A percentile compares a stretch with the other conserved stretches of the same genome.
phyloP scores from a whole-genome alignment of 208 protist species.

The Acanthamoeba royreba region DNA sequence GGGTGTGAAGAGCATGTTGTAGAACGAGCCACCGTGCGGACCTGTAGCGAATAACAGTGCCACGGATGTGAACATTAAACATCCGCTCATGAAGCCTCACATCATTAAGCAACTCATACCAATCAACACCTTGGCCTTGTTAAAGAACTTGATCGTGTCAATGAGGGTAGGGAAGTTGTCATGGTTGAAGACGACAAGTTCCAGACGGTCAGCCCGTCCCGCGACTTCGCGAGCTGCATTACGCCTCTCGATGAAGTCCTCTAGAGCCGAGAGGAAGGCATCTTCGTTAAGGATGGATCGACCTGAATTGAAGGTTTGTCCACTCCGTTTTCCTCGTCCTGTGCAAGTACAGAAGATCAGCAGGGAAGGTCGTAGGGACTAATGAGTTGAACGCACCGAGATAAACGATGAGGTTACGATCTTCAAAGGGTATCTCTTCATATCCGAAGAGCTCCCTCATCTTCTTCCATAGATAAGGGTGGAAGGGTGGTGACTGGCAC shows the following conservation, averaged over 20 bases:
- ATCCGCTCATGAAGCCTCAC: too few species aligned
- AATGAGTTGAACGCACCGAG: too few species aligned
- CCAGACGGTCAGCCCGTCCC: background rate
- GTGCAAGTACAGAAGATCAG: too few species aligned
- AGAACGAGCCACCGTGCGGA: background rate
- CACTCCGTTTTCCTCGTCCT: background rate
- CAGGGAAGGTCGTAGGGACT: too few species aligned
- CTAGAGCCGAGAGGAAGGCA: background rate
- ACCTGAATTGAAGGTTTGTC: background rate
- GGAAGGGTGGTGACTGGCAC: background rate
- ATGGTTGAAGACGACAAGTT: background rate
- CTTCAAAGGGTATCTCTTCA: background rate
- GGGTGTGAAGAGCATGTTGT: background rate
- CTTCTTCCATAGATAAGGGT: conserved; percentile 1
- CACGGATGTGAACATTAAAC: too few species aligned
- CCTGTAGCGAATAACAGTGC: too few species aligned
- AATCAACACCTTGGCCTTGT: background rate
- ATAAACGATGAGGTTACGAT: background rate
- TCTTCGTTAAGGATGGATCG: background rate
- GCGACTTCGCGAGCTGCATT: background rate
- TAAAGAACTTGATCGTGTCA: background rate
- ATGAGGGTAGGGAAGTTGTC: background rate
- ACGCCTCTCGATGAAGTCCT: background rate
- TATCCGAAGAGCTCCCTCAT: background rate
- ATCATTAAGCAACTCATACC: background rate